Base-by-base conservation (phyloP, 2,329 filamentous ascomycete genomes). In the Herpotrichia juniperi region DNA sequence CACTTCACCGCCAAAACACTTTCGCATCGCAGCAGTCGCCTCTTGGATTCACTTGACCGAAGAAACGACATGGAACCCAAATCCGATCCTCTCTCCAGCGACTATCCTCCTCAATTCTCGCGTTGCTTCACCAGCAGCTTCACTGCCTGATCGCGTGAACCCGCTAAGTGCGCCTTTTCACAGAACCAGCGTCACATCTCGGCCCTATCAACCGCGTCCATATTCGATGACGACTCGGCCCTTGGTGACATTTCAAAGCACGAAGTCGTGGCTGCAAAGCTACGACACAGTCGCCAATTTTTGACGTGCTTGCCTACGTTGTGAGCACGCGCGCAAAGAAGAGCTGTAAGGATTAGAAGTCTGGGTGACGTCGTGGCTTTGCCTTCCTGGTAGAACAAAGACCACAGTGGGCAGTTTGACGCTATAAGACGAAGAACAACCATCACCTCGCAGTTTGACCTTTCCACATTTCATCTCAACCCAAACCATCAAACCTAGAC, bases 71-170 rank as follows among this genome's bases (percentile, higher is more conserved):
- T 73, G 71, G 71, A 69, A 57, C 71, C 66, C 25, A 67, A 70
- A 52, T 44, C 46, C 50, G 68, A 71, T 42, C 67, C 69, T 63
- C 66, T 71, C 45, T 62, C 67, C 58, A 72, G 67, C 63, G 69
- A 72, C 56, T 72, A 66, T 42, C 66, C 69, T 40, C 68, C 68
- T 8, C 45, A 65, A 14, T 71, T 66, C 54, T 53, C 61, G 51
- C 61, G 61, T 60, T 57, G 57, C 58, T 7, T 3, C 31, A 19
- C 10, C 31, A 21, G 10, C 42, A 5, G n/a, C 19, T 19, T 16
- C 17, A 24, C 16, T n/a, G n/a, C n/a, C n/a, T n/a, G n/a, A n/a
- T n/a, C n/a, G n/a, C n/a, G n/a, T n/a, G n/a, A n/a, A n/a, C n/a
- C n/a, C n/a, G n/a, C n/a, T n/a, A n/a, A n/a, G n/a, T n/a, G n/a